Evolutionary conservation across 2,329 filamentous ascomycete genomes (phyloP).

Genomic region (Aureobasidium namibiae): DNA sequence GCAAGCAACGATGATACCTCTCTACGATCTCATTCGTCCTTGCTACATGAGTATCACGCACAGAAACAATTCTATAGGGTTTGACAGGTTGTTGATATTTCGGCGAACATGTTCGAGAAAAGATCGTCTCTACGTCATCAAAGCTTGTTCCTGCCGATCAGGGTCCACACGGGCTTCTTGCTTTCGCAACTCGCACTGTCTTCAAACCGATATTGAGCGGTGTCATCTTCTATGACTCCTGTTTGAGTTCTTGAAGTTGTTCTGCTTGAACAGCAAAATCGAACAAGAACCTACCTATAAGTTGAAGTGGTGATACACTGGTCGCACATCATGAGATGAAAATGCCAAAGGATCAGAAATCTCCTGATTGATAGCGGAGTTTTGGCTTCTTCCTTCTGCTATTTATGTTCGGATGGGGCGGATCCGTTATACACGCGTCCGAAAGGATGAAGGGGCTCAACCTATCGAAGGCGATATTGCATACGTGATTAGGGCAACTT

Average conservation of each 20-base stretch:
- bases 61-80: too few species aligned
- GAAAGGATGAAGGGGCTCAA: neutral
- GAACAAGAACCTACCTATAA: neutral
- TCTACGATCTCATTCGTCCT: too few species aligned
- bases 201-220: neutral
- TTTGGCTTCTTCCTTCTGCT: neutral
- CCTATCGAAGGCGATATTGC: neutral
- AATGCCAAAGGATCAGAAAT: neutral
- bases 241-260: too few species aligned
- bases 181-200: neutral
- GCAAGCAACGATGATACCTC: too few species aligned
- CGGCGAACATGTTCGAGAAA: neutral
- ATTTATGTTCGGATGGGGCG: neutral
- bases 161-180: neutral
- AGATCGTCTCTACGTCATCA: neutral
- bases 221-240: neutral
- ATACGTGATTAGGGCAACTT: neutral
- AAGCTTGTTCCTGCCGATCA: constrained; percentile 5
- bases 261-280: neutral
- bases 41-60: too few species aligned
- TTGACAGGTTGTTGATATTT: neutral
- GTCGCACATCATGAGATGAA: neutral
- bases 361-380: neutral
- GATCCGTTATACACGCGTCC: constrained; percentile 6
- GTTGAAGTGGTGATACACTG: neutral